Evolutionary conservation across 371 early-diverging fungal genomes (phyloP).

Genomic region (Coelomomyces lativittatus): DNA sequence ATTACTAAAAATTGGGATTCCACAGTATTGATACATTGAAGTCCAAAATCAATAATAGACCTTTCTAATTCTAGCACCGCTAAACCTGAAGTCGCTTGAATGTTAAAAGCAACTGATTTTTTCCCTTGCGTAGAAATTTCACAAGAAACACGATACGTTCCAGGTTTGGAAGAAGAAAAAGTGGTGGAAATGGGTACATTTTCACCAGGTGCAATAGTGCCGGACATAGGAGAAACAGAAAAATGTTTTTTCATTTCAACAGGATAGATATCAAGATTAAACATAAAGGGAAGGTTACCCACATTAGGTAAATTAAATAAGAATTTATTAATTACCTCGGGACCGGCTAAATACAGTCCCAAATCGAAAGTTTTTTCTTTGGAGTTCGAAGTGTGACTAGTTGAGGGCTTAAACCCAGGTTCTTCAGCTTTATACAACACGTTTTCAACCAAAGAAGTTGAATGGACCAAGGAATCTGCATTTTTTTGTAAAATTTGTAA

Average conservation of each 20-base stretch:
- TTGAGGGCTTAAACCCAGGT: not conserved
- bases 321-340: slow-evolving; percentile 7
- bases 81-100: not conserved
- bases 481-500: slow-evolving; percentile 7
- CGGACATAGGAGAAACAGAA: not conserved
- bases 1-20: too few species aligned
- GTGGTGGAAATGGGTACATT: not conserved
- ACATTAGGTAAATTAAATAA: slow-evolving; percentile 25
- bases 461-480: not conserved
- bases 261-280: not conserved
- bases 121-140: not conserved
- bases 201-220: not conserved
- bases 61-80: not conserved
- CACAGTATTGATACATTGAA: too few species aligned
- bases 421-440: not conserved
- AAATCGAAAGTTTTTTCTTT: slow-evolving; percentile 13
- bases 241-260: not conserved
- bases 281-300: slow-evolving; percentile 15
- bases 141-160: not conserved
- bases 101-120: not conserved
- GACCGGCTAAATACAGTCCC: slow-evolving; percentile 14
- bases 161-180: not conserved
- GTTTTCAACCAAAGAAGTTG: not conserved
- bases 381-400: not conserved
- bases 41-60: not conserved